Evolutionary conservation across 192 early-diverging fungal genomes (phyloP).

Genomic region (Rhizoclosmatium globosum): DNA sequence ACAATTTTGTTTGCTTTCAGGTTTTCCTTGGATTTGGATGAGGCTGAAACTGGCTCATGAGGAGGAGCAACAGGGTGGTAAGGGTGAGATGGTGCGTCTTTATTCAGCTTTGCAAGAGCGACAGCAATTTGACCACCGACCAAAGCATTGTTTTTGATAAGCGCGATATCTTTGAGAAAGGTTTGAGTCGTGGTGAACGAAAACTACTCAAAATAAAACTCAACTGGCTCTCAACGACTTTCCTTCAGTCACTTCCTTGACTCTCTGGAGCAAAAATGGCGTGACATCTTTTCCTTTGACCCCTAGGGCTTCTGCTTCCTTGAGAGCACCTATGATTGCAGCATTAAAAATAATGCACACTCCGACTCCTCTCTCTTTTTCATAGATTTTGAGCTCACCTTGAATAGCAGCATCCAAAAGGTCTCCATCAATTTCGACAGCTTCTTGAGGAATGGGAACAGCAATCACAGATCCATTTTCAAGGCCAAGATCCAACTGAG

Average conservation of each 20-base stretch:
- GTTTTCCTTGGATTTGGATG: background rate
- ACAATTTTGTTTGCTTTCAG: slow-evolving; percentile 56
- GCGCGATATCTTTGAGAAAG: slow-evolving; percentile 73
- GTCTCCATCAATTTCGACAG: slow-evolving; percentile 63
- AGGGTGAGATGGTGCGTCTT: background rate
- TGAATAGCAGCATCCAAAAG: slow-evolving; percentile 71
- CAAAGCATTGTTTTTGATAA: slow-evolving; percentile 91
- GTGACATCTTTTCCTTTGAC: slow-evolving; percentile 90
- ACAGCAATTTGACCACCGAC: slow-evolving; percentile 84
- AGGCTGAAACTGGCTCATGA: background rate
- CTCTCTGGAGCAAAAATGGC: slow-evolving; percentile 89
- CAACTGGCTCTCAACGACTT: slow-evolving; percentile 80
- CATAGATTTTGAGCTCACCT: background rate
- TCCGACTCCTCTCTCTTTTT: too few relatives aligned
- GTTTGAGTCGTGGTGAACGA: background rate
- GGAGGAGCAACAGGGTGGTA: background rate
- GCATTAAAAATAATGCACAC: too few relatives aligned
- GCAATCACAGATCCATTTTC: slow-evolving; percentile 85
- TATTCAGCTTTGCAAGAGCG: slow-evolving; percentile 43
- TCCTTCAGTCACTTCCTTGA: slow-evolving; percentile 85
- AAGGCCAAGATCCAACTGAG: slow-evolving; percentile 66
- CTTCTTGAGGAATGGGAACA: slow-evolving; percentile 83
- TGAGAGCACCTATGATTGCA: slow-evolving; percentile 66
- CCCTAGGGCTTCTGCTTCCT: slow-evolving; percentile 67
- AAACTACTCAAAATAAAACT: slow-evolving; percentile 33